Evolutionary conservation across 345 rosid species (phyloP).

Genomic region (Abelmoschus esculentus): DNA sequence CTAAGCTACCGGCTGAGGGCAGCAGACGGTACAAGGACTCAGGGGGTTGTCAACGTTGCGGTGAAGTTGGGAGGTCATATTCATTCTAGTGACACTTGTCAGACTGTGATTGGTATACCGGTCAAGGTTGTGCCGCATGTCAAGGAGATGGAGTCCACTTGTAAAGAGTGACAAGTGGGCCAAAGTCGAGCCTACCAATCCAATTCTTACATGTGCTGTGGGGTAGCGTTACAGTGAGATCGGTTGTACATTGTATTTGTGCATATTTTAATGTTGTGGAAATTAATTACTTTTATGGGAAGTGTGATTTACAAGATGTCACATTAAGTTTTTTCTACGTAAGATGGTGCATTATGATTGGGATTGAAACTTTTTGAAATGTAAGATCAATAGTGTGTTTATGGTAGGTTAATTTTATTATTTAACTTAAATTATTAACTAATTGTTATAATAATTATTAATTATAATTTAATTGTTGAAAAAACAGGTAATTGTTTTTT

Average conservation of each 20-base stretch:
- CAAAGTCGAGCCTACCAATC: background rate
- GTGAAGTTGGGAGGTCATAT: constrained; percentile 22
- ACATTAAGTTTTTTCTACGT: no score
- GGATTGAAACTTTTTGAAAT: no score
- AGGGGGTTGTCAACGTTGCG: constrained; percentile 36
- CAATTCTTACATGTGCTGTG: background rate
- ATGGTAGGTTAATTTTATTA: no score
- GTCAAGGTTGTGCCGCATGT: background rate
- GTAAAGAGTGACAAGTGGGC: background rate
- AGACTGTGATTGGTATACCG: constrained; percentile 33
- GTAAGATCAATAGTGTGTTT: no score
- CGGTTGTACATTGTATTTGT: background rate
- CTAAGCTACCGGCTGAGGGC: constrained; percentile 40
- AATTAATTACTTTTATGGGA: no score
- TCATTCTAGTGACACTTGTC: background rate
- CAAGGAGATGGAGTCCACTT: background rate
- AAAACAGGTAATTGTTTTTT: no score
- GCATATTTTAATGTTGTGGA: no score
- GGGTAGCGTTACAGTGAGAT: background rate
- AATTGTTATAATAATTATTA: no score
- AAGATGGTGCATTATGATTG: no score
- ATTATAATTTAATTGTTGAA: no score
- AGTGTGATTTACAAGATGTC: no score
- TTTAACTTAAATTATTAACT: no score
- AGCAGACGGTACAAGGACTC: constrained; percentile 36